These are phyloP conservation scores for Phytophthora palmivora DNA, from an alignment of 352 stramenopile genomes.

Conservation along the genomic window DNA sequence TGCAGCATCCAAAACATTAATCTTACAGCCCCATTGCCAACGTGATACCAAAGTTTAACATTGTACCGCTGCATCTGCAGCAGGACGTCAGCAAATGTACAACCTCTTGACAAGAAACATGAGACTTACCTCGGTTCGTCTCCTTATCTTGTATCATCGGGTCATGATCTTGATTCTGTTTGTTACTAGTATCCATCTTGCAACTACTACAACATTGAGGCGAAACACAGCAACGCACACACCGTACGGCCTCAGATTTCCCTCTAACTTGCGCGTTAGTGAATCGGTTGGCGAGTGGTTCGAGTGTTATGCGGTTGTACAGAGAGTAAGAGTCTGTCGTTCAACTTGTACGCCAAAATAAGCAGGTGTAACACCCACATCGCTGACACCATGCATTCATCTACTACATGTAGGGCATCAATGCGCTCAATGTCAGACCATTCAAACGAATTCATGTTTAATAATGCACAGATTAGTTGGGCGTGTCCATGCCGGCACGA, in stretches of 20 bases:
- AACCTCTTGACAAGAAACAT: not conserved
- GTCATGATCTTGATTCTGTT: conserved; percentile 19
- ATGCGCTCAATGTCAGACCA: not conserved
- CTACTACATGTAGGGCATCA: no score
- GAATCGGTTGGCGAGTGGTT: conserved; percentile 13
- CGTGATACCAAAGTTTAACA: not conserved
- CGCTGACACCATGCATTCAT: not conserved
- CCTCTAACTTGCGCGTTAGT: not conserved
- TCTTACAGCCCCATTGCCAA: not conserved
- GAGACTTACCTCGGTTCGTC: not conserved
- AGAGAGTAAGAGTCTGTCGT: conserved; percentile 20
- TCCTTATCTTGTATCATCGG: conserved; percentile 18
- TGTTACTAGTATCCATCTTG: conserved; percentile 20
- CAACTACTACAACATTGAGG: not conserved
- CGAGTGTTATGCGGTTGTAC: conserved; percentile 9
- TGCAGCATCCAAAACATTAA: conserved; percentile 11
- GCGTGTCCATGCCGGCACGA: conserved; percentile 61
- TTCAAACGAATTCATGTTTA: conserved; percentile 18
- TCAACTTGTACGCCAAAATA: conserved; percentile 16
- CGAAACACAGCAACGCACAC: not conserved
- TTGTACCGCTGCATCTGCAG: conserved; percentile 32
- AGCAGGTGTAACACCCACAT: conserved; percentile 3
- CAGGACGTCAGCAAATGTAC: not conserved
- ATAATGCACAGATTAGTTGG: conserved; percentile 26
- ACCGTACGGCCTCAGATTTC: not conserved